These are phyloP conservation scores for Cucurbita argyrosperma DNA, from an alignment of 306 rosid species.

Conservation along the genomic window DNA sequence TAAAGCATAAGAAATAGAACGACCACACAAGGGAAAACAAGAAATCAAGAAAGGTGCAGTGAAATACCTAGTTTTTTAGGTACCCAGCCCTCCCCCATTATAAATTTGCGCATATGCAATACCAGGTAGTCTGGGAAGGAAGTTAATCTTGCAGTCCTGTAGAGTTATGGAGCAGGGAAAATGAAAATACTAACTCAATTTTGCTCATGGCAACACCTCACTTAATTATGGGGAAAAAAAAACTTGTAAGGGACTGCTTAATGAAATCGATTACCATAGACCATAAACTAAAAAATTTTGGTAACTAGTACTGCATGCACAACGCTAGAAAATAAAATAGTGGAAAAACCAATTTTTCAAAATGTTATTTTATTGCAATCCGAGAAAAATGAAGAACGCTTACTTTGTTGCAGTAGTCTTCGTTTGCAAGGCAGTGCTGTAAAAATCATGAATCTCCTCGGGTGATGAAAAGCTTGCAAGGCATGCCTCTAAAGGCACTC, in stretches of 20 bases:
- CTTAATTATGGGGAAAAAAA: background rate
- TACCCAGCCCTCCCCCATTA: conserved; percentile 92
- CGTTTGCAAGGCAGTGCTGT: conserved; percentile 69
- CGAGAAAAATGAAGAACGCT: conserved; percentile 12
- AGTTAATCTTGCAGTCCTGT: conserved; percentile 73
- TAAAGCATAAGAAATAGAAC: background rate
- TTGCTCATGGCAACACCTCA: conserved; percentile 4
- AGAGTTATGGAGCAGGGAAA: background rate
- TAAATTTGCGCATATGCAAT: conserved; percentile 89
- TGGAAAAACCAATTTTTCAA: no score
- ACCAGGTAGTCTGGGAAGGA: conserved; percentile 94
- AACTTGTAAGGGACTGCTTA: no score
- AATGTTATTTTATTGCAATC: background rate
- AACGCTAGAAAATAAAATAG: no score
- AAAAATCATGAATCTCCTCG: conserved; percentile 91
- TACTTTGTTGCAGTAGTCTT: conserved; percentile 89
- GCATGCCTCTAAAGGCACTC: conserved; percentile 93
- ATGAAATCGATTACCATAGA: no score
- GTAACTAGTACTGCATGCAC: no score
- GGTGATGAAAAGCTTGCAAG: conserved; percentile 72
- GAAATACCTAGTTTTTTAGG: conserved; percentile 88
- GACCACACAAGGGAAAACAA: background rate
- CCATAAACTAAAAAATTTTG: no score
- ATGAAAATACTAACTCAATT: background rate
- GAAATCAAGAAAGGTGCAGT: background rate